These are phyloP conservation scores for Colletotrichum melonis DNA, from an alignment of 2,329 filamentous ascomycete species.

Conservation along the genomic window DNA sequence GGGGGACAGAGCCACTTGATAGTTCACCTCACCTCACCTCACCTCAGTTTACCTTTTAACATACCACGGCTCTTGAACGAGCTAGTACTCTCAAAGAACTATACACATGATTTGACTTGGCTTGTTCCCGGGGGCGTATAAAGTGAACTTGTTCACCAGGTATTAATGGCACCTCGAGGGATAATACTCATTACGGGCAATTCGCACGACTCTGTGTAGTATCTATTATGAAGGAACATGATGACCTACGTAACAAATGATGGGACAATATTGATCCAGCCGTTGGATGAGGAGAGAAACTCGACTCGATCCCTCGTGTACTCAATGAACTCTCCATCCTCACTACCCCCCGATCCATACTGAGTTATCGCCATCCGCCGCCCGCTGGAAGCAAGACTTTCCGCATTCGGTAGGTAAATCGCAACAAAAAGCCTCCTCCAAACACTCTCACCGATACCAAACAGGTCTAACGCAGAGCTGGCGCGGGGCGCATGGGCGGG, in stretches of 20 bases:
- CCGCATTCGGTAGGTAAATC: conserved; percentile 1
- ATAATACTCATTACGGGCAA: neutral
- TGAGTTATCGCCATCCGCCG: neutral
- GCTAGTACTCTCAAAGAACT: neutral
- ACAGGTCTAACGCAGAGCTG: neutral
- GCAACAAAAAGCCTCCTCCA: neutral
- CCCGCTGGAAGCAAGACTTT: conserved; percentile 7
- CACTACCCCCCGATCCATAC: neutral
- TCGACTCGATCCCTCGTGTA: no score
- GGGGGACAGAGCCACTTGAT: neutral
- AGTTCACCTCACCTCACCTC: neutral
- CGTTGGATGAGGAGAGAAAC: no score
- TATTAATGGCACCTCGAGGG: neutral
- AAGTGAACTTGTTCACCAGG: neutral
- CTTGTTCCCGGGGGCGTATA: neutral
- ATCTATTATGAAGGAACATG: neutral
- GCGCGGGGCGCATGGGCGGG: neutral
- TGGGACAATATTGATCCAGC: neutral
- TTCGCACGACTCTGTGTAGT: neutral
- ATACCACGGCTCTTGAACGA: neutral
- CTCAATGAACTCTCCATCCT: neutral
- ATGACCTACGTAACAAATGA: neutral
- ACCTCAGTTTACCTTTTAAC: neutral
- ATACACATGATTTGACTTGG: neutral
- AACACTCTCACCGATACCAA: neutral